Evolutionary conservation across 257 asterid genomes (phyloP).

Genomic region (Solanum pinnatisectum): DNA sequence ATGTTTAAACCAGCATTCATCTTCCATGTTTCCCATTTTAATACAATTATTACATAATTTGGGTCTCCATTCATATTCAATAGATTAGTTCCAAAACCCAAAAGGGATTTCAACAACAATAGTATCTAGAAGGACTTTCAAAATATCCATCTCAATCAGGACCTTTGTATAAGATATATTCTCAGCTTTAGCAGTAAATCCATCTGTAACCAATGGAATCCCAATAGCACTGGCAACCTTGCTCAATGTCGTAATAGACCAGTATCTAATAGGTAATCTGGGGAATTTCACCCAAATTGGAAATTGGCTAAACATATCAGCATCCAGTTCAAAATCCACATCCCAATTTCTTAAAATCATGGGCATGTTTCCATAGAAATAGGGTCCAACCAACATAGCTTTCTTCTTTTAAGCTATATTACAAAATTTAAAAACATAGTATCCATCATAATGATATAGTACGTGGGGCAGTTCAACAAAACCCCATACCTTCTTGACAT

Average conservation of each 20-base stretch:
- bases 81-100: not conserved
- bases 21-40: no score
- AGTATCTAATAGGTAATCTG: not conserved
- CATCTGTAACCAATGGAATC: not conserved
- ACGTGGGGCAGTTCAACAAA: not conserved
- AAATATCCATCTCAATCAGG: not conserved
- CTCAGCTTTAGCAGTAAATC: not conserved
- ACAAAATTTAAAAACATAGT: not conserved
- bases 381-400: not conserved
- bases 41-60: no score
- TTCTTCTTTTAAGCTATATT: not conserved
- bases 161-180: not conserved
- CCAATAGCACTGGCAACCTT: not conserved
- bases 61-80: no score
- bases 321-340: not conserved
- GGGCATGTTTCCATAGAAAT: not conserved
- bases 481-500: not conserved
- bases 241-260: not conserved
- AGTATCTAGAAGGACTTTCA: not conserved
- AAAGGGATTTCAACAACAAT: not conserved
- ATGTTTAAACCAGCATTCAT: no score
- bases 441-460: not conserved
- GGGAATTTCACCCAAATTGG: not conserved
- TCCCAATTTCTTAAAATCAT: not conserved
- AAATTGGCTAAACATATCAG: not conserved